Conservation (phyloP, 441 rosid genomes). For the Dalechampia spathulata region DNA sequence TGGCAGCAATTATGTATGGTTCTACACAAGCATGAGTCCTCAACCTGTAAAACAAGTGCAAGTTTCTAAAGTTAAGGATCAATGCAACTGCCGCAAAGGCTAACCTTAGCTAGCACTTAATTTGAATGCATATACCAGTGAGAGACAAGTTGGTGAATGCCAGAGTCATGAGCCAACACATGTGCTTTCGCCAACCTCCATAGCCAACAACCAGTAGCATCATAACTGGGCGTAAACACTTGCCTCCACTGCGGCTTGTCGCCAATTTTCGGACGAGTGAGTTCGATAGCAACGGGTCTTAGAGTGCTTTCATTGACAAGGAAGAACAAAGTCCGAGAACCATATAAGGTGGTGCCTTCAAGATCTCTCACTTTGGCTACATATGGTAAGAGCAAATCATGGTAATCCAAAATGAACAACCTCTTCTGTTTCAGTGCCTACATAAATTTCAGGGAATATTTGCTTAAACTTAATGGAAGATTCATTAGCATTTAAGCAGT, state of each 20-base stretch:
- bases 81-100: no score
- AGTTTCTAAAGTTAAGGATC: neutral
- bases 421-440: slow-evolving; percentile 53
- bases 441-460: neutral
- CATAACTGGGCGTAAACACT: slow-evolving; percentile 32
- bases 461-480: neutral
- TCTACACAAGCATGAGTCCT: slow-evolving; percentile 9
- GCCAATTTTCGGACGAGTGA: slow-evolving; percentile 47
- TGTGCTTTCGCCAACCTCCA: slow-evolving; percentile 72
- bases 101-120: no score
- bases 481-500: neutral
- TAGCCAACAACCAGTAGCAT: slow-evolving; percentile 53
- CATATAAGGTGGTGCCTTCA: slow-evolving; percentile 44
- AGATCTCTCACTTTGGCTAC: slow-evolving; percentile 53
- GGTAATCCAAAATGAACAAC: slow-evolving; percentile 58
- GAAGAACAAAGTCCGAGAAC: slow-evolving; percentile 59
- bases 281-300: slow-evolving; percentile 55
- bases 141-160: slow-evolving; percentile 58
- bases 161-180: slow-evolving; percentile 56
- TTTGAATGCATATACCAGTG: slow-evolving; percentile 33
- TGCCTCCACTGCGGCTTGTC: slow-evolving; percentile 55
- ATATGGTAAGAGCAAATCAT: slow-evolving; percentile 55
- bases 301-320: slow-evolving; percentile 37
- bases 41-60: neutral
- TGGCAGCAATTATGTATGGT: slow-evolving; percentile 8